These are phyloP conservation scores for Talaromyces nanjingensis DNA, from an alignment of 495 filamentous ascomycete genomes.

Conservation along the genomic window DNA sequence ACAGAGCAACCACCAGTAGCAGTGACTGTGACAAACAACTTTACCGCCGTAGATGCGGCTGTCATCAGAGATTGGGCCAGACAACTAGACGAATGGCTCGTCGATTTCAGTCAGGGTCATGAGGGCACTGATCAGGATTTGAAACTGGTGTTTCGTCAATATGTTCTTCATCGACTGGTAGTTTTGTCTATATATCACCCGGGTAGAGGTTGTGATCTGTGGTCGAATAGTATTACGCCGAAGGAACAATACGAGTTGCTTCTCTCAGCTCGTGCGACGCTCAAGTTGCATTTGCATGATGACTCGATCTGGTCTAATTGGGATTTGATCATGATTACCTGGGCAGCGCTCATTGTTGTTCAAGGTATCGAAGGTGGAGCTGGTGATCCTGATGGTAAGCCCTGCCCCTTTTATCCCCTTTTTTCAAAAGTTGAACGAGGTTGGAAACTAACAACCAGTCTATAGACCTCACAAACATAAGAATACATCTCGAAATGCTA, in stretches of 20 bases:
- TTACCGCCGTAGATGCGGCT: constrained; percentile 7
- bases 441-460: background rate
- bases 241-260: constrained; percentile 8
- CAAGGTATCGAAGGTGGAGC: constrained; percentile 8
- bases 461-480: constrained; percentile 8
- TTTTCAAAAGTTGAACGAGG: too few relatives aligned
- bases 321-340: constrained; percentile 10
- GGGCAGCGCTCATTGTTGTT: constrained; percentile 9
- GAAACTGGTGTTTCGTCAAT: constrained; percentile 8
- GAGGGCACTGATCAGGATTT: constrained; percentile 6
- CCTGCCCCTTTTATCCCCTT: background rate
- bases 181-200: constrained; percentile 9
- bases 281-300: constrained; percentile 9
- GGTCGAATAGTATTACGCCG: constrained; percentile 10
- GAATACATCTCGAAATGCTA: constrained; percentile 11
- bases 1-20: background rate
- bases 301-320: constrained; percentile 9
- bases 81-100: constrained; percentile 10
- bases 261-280: constrained; percentile 9
- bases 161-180: constrained; percentile 9
- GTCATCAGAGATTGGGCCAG: constrained; percentile 9
- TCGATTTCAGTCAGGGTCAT: constrained; percentile 3
- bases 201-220: constrained; percentile 3
- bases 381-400: constrained; percentile 6
- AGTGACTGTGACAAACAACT: background rate